Evolutionary conservation across 2,329 filamentous ascomycete species (phyloP).

Genomic region (Dactylellina haptotyla): DNA sequence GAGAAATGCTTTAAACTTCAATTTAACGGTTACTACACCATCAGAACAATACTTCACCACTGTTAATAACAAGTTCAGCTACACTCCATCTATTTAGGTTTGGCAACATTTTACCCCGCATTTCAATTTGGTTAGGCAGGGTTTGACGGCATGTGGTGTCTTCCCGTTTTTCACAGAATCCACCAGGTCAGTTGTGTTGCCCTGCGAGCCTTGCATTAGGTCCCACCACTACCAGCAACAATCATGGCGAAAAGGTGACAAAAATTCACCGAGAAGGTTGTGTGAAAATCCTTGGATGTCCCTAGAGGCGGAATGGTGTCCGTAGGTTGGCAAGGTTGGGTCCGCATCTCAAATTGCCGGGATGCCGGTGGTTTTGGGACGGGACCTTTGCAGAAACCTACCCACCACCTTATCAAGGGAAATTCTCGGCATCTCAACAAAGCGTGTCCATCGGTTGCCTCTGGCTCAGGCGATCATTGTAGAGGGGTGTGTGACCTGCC

Average conservation of each 20-base stretch:
- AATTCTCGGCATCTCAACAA: slow-evolving; percentile 32
- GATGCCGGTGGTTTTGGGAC: slow-evolving; percentile 32
- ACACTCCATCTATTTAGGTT: slow-evolving; percentile 25
- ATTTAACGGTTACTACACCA: background rate
- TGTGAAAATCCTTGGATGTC: slow-evolving; percentile 7
- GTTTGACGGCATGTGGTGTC: slow-evolving; percentile 48
- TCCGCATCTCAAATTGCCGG: slow-evolving; percentile 22
- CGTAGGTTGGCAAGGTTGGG: slow-evolving; percentile 38
- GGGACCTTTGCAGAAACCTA: slow-evolving; percentile 28
- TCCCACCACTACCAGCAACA: slow-evolving; percentile 12
- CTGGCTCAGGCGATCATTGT: slow-evolving; percentile 4
- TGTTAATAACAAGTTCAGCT: slow-evolving; percentile 4
- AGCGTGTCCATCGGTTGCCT: slow-evolving; percentile 28
- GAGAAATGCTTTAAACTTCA: background rate
- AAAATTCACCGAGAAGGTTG: slow-evolving; percentile 31
- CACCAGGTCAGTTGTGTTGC: slow-evolving; percentile 48
- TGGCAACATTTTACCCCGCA: slow-evolving; percentile 45
- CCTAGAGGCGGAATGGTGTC: slow-evolving; percentile 32
- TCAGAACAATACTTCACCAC: background rate
- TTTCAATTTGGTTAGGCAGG: slow-evolving; percentile 54
- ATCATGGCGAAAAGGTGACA: slow-evolving; percentile 24
- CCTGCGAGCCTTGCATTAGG: slow-evolving; percentile 19
- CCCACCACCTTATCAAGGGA: slow-evolving; percentile 20
- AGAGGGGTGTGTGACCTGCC: slow-evolving; percentile 14
- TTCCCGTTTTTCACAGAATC: slow-evolving; percentile 49